Evolutionary conservation across 2,329 filamentous ascomycete species (phyloP), one percentile per base, ranked within the genome.

Genomic region (Colletotrichum chlorophyti): DNA sequence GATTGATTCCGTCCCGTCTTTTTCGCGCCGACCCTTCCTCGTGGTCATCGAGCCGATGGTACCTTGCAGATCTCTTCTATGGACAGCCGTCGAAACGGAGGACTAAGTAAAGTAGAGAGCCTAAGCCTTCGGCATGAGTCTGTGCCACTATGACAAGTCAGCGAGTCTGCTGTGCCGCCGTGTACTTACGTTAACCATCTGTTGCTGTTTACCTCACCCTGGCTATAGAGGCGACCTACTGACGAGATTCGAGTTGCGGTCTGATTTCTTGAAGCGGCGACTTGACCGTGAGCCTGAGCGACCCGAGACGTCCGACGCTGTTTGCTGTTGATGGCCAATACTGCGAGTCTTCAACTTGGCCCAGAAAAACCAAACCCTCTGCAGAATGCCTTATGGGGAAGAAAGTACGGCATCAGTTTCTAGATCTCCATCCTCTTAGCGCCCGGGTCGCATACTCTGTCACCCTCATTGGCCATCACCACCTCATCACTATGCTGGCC

Each of bases 41-140:
- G 32, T 38, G 51, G 31, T 37, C 24, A 32, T 41, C 27, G 14
- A 21, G 6, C 14, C 51, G 51, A 59, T 40, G 37, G 55, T 59
- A 45, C 55, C 55, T 51, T 59, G 55, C 55, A 59, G 55, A 59
- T 59, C 43, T 41, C 19, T 59, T 45, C 26, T 50, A 45, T 27
- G 31, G 31, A 45, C 34, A 49, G 43, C 19, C 55, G 31, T 31
- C 51, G 55, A 26, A 31, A 38, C 43, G 43, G 55, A 59, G 35
- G 51, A 43, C 51, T 55, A 31, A 38, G 43, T 27, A 38, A 21
- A n/a, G 15, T 15, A 26, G 31, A 49, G 55, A 43, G 37, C 31
- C 51, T 29, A 45, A 50, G 38, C 37, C 38, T 15, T 40, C 12
- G 43, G 38, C 38, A 19, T n/a, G 38, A 35, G 43, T 43, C 55